Evolutionary conservation across 2,329 filamentous ascomycete species (phyloP), one percentile per base, ranked within the genome.

Genomic region (Fusarium beomiforme): DNA sequence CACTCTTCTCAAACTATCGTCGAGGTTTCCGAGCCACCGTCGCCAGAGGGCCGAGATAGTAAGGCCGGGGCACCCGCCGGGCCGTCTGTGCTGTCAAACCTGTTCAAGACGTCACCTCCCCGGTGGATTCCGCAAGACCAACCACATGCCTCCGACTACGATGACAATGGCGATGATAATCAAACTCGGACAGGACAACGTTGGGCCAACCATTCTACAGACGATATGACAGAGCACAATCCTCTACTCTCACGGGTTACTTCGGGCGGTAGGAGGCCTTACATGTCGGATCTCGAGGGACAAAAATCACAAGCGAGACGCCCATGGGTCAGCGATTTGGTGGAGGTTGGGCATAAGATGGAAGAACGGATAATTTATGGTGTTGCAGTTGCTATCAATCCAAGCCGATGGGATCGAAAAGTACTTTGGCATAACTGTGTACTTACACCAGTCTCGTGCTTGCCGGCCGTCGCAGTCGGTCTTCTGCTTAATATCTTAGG

Each of bases 401-500:
- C 92, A 0, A 92, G 91, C 71, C 85, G 85, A 24, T 98, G 94
- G 93, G 85, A 95, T 78, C 85, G 84, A 61, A 87, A 86, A 71
- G 83, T 86, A 1, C 84, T 97, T 9, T 91, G 90, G 85, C 80
- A 88, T 39, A 87, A 88, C 44, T 86, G 85, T 1, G 81, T 97
- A 5, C 80, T 94, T 14, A 85, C 89, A 41, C 93, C 94, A 1
- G 83, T 89, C n/a, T 89, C 89, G 49, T 92, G 91, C 71, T 79
- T 98, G 16, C 96, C 96, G 3, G 92, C 95, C 5, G 95, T 98
- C 2, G 88, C 97, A 72, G 88, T 99, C 1, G 96, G 96, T 0
- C 82, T 97, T 29, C 85, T 99, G 2, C 88, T 99, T 21, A 99
- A 98, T 74, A 92, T 99, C 49, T 85, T 99, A 21, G 96, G 98